A percentile compares a stretch with the other conserved stretches of the same genome.
phyloP scores from a whole-genome alignment of 2,329 filamentous ascomycete species.

The Curvularia eragrostidis region DNA sequence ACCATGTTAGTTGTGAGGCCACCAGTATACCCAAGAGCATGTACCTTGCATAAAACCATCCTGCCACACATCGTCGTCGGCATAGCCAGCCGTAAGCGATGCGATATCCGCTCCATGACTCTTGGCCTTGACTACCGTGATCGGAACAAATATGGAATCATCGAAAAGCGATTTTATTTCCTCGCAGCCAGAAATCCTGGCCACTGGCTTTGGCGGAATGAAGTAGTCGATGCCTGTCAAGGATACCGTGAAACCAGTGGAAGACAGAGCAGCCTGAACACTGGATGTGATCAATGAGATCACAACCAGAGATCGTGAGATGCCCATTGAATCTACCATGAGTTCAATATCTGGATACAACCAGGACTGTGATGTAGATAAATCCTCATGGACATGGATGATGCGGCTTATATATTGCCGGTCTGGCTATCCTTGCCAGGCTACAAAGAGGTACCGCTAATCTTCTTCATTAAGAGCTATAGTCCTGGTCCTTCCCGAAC shows the following conservation, averaged over 20 bases:
- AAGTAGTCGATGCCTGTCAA: constrained; percentile 52
- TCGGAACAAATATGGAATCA: constrained; percentile 42
- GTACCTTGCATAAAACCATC: constrained; percentile 49
- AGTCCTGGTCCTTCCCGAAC: not conserved
- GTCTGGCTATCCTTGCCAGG: not conserved
- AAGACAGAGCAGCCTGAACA: constrained; percentile 31
- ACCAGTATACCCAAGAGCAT: not conserved
- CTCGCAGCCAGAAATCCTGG: constrained; percentile 36
- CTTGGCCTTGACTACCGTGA: constrained; percentile 48
- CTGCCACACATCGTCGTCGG: constrained; percentile 53
- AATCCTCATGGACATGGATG: not conserved
- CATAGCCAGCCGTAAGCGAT: constrained; percentile 37
- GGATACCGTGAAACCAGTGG: constrained; percentile 52
- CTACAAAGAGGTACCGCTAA: not conserved
- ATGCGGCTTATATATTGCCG: constrained; percentile 4
- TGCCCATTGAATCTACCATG: constrained; percentile 17
- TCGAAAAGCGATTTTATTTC: constrained; percentile 28
- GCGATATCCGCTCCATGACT: not conserved
- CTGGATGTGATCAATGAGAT: constrained; percentile 12
- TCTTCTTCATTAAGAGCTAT: not conserved
- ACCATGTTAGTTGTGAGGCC: constrained; percentile 33
- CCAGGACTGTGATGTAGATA: not conserved
- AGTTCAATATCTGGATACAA: not conserved
- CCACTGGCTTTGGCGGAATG: constrained; percentile 48
- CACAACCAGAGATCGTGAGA: constrained; percentile 9